Conservation (phyloP, 768 basidiomycete genomes). For the Boletus subcaerulescens region DNA sequence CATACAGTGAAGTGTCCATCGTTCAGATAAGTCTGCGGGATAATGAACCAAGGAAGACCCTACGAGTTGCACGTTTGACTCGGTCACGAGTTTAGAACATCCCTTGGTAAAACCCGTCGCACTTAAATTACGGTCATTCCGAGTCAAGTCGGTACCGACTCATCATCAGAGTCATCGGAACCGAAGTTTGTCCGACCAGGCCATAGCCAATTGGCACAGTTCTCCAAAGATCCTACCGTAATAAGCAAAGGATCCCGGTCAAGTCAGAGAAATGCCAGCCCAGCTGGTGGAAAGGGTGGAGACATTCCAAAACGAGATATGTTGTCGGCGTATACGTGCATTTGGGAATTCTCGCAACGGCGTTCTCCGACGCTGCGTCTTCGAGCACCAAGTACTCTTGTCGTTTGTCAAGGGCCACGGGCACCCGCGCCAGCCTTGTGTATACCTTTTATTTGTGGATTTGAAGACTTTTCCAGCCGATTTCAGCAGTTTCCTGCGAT, state of each 20-base stretch:
- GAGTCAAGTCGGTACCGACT: neutral
- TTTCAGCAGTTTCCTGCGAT: neutral
- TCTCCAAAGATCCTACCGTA: too few relatives aligned
- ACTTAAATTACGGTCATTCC: neutral
- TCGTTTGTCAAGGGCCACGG: too few relatives aligned
- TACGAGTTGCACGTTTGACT: neutral
- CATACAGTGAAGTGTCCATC: neutral
- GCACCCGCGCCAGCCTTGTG: too few relatives aligned
- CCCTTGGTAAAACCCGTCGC: neutral
- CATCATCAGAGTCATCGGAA: neutral
- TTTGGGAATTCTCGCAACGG: constrained; percentile 10
- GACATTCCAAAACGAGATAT: constrained; percentile 21
- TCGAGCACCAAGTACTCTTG: too few relatives aligned
- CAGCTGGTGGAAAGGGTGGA: neutral
- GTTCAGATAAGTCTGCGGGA: neutral
- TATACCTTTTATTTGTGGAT: too few relatives aligned
- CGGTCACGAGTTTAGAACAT: too few relatives aligned
- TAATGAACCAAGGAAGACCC: too few relatives aligned
- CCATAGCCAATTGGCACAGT: too few relatives aligned
- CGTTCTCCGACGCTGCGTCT: too few relatives aligned
- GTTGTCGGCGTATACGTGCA: constrained; percentile 8
- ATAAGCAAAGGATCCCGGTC: too few relatives aligned
- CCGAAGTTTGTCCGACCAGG: neutral
- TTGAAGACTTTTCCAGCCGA: neutral
- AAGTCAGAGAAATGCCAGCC: neutral